phyloP scores from a whole-genome alignment of 116 monocot species.

The Posidonia oceanica region DNA sequence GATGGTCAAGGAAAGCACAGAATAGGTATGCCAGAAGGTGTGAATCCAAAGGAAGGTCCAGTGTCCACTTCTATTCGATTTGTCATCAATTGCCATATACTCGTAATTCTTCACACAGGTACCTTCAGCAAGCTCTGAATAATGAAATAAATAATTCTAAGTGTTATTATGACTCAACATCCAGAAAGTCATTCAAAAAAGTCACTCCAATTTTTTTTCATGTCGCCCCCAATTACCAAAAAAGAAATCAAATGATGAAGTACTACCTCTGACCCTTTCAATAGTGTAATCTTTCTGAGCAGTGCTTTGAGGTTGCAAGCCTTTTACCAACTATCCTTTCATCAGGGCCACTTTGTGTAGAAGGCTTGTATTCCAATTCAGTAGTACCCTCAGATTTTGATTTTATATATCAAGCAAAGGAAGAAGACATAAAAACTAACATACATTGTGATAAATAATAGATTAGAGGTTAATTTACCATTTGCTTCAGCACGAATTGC shows the following conservation, averaged over 20 bases:
- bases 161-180: not conserved
- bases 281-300: conserved; percentile 69
- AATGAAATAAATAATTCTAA: conserved; percentile 2
- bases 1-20: conserved; percentile 90
- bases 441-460: not conserved
- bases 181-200: not conserved
- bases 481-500: conserved; percentile 21
- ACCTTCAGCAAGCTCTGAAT: conserved; percentile 84
- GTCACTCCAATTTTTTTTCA: not conserved
- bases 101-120: conserved; percentile 90
- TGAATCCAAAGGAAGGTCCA: conserved; percentile 83
- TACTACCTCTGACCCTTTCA: conserved; percentile 58
- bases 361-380: conserved; percentile 58
- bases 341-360: conserved; percentile 55
- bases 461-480: conserved; percentile 18
- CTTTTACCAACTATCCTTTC: conserved; percentile 92
- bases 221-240: not conserved
- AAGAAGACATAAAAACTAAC: not conserved
- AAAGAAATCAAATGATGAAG: not conserved
- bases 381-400: not conserved
- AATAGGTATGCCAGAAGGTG: conserved; percentile 75
- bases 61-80: conserved; percentile 44
- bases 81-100: conserved; percentile 43
- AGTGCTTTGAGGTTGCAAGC: conserved; percentile 67
- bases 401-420: not conserved